Evolutionary conservation across 1,284 basidiomycete genomes (phyloP).

Genomic region (Austroboletus niveus): DNA sequence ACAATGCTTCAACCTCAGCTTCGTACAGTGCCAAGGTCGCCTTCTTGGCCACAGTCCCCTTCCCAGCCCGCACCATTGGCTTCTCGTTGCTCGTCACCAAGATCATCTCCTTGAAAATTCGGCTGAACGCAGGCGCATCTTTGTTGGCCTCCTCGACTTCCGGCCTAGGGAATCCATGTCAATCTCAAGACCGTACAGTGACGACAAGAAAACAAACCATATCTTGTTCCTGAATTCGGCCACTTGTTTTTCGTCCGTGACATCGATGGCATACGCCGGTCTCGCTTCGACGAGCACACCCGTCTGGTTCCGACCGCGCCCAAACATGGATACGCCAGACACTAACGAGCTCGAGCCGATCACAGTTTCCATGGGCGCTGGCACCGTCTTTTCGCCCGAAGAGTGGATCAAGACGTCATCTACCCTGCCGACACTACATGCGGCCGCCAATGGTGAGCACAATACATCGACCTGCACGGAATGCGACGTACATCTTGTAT

Average conservation of each 20-base stretch:
- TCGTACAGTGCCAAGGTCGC: slow-evolving; percentile 17
- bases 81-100: slow-evolving; percentile 26
- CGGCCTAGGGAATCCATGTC: slow-evolving; percentile 11
- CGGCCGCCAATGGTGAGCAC: no score
- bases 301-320: slow-evolving; percentile 23
- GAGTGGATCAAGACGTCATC: slow-evolving; percentile 25
- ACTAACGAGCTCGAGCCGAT: slow-evolving; percentile 13
- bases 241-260: slow-evolving; percentile 16
- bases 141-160: slow-evolving; percentile 35
- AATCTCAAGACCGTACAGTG: slow-evolving; percentile 11
- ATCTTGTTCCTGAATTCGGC: slow-evolving; percentile 26
- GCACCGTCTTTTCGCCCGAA: slow-evolving; percentile 26
- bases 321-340: slow-evolving; percentile 24
- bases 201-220: slow-evolving; percentile 21
- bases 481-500: slow-evolving; percentile 36
- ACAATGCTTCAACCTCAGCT: no score
- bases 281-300: slow-evolving; percentile 29
- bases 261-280: slow-evolving; percentile 21
- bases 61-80: slow-evolving; percentile 25
- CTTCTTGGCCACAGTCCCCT: slow-evolving; percentile 30
- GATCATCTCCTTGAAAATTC: slow-evolving; percentile 35
- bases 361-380: slow-evolving; percentile 18
- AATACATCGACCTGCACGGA: no score
- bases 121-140: slow-evolving; percentile 31
- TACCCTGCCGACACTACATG: slow-evolving; percentile 24